Conservation (phyloP, 192 early-diverging fungal genomes). For the Funneliformis mosseae region DNA sequence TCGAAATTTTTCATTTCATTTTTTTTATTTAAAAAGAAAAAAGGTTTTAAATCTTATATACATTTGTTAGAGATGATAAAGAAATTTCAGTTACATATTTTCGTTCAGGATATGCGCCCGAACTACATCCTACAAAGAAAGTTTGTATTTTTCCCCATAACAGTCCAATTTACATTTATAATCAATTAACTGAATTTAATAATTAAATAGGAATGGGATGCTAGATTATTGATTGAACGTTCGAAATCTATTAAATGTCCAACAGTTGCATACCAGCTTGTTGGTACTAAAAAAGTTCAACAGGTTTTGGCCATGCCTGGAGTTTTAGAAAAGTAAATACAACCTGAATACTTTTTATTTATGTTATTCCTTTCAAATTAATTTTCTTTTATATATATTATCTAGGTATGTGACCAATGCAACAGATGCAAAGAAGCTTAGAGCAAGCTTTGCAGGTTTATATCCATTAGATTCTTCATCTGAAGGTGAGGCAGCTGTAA, state of each 20-base stretch:
- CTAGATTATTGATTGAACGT: conserved; percentile 79
- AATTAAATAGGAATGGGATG: conserved; percentile 82
- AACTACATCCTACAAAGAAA: conserved; percentile 78
- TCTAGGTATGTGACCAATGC: conserved; percentile 51
- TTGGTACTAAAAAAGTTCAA: conserved; percentile 96
- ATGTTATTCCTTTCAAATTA: conserved; percentile 11
- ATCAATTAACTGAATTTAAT: not conserved
- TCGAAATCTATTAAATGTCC: conserved; percentile 88
- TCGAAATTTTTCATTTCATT: not conserved
- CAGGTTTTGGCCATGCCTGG: conserved; percentile 85
- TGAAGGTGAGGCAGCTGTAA: conserved; percentile 67
- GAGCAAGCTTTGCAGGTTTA: conserved; percentile 84
- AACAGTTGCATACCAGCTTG: conserved; percentile 86
- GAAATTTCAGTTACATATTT: conserved; percentile 90
- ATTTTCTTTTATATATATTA: not conserved
- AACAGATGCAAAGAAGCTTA: conserved; percentile 51
- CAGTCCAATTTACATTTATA: too few species aligned
- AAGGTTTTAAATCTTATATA: not conserved
- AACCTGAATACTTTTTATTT: not conserved
- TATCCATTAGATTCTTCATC: conserved; percentile 79
- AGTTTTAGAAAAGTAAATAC: conserved; percentile 75
- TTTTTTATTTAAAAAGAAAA: not conserved
- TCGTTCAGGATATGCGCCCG: conserved; percentile 88
- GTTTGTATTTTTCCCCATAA: conserved; percentile 36
- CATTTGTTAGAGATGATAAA: conserved; percentile 55